Evolutionary conservation across 305 asterid species (phyloP), one percentile per base, ranked within the genome.

Genomic region (Rubia peregrina): DNA sequence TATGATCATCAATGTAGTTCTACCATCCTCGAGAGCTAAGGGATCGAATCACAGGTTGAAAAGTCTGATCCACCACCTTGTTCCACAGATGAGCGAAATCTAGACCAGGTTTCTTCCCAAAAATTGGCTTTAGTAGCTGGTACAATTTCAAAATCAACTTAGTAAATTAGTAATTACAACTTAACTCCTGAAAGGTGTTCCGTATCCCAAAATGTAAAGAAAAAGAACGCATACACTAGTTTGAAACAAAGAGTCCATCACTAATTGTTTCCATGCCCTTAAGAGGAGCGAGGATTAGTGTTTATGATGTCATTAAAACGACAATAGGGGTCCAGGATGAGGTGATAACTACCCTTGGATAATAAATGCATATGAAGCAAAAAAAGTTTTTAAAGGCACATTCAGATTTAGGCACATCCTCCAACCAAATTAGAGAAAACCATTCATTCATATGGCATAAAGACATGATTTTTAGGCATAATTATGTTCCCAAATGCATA

Each of bases 11-110:
- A 53, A 40, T 67, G 65, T 51, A 48, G 70, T 71, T 76, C 86
- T 90, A 93, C 96, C 94, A 93, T 78, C 98, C 95, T 22, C 90
- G 92, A 51, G 97, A 85, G 83, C 97, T 86, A 53, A 93, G 89
- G 67, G 87, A 79, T 79, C 79, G 81, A 49, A 93, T 86, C 75
- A 83, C 71, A 67, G 94, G 80, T 78, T 90, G 89, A 7, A 93
- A 76, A 48, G 87, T 76, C 85, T 80, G 87, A 75, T 93, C 98
- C 82, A 93, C 92, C 26, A 95, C 81, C 78, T 84, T 84, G 80
- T 93, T 93, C 97, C 98, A 90, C 16, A 81, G 21, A 76, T 89
- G 95, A 64, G 91, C 96, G 69, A 90, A 77, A 87, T 89, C 91
- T 40, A 75, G 78, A 66, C 87, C 82, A 55, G 86, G 68, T 51